Evolutionary conservation across 2,329 filamentous ascomycete genomes (phyloP), one percentile per base, ranked within the genome.

Genomic region (Trichoderma oligosporum): DNA sequence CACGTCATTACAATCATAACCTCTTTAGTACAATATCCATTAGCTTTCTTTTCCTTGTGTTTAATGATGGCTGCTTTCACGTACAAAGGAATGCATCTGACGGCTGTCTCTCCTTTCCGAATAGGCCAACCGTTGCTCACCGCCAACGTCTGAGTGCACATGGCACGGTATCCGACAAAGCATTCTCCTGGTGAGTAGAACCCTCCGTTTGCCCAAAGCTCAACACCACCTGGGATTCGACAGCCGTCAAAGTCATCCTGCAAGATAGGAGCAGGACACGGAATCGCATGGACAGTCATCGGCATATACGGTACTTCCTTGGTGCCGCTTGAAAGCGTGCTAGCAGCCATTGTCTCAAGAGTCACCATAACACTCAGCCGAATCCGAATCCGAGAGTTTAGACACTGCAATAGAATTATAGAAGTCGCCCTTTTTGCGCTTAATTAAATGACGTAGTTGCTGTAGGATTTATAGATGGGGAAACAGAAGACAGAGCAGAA

Each of bases 141-240:
- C 11, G 44, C 56, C 4, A 39, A 44, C 4, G 64, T 66, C 49
- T 66, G 63, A 18, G 64, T 65, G 57, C 68, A 69, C 45, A 53
- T 58, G 8, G 66, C 61, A 14, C 46, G 56, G 42, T 70, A 70
- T 14, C 67, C 68, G 5, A 53, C 41, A 45, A 68, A 68, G 60
- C 68, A 70, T 12, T 64, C 57, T 7, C 68, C 68, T 2, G 68
- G 68, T 6, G 67, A 70, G 57, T 67, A 69, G 55, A 67, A 69
- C 2, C 68, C 67, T 7, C 61, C 61, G 5, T 57, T 60, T 8
- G 33, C 18, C 68, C 67, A 70, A 1, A 68, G 58, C 3, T 57
- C 61, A 16, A 60, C 16, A 6, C 61, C 66, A 3, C 66, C 66
- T 0, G 66, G 66, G 5, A 67, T 54, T 4, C 54, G 47, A 35